These are phyloP conservation scores for Aspergillus vadensis DNA, from an alignment of 2,329 filamentous ascomycete species.

Conservation along the genomic window DNA sequence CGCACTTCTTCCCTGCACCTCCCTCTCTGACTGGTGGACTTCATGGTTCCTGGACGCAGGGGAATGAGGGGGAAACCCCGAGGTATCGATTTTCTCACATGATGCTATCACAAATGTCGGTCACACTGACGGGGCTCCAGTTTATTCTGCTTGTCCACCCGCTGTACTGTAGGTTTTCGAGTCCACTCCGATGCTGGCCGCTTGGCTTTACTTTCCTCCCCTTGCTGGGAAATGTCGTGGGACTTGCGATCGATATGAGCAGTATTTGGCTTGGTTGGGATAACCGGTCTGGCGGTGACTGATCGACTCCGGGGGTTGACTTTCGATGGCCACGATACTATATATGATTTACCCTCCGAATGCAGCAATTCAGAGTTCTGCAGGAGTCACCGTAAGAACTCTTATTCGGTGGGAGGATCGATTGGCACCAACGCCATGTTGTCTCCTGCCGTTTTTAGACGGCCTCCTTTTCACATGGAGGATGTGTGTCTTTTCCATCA, in stretches of 20 bases:
- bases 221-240: background rate
- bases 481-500: background rate
- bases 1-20: background rate
- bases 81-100: constrained; percentile 16
- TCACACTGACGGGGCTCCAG: constrained; percentile 10
- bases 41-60: constrained; percentile 1
- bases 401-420: background rate
- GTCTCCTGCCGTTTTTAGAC: constrained; percentile 5
- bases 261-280: background rate
- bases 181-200: background rate
- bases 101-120: constrained; percentile 22
- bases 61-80: background rate
- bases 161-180: background rate
- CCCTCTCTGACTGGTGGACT: background rate
- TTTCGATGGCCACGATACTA: background rate
- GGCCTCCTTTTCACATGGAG: background rate
- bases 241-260: background rate
- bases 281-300: background rate
- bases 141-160: background rate
- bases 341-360: background rate
- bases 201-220: background rate
- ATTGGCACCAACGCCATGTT: background rate
- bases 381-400: background rate
- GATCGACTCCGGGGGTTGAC: background rate
- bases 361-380: background rate